Evolutionary conservation across 148 eudicot genomes (phyloP).

Genomic region (Nepenthes mirabilis): DNA sequence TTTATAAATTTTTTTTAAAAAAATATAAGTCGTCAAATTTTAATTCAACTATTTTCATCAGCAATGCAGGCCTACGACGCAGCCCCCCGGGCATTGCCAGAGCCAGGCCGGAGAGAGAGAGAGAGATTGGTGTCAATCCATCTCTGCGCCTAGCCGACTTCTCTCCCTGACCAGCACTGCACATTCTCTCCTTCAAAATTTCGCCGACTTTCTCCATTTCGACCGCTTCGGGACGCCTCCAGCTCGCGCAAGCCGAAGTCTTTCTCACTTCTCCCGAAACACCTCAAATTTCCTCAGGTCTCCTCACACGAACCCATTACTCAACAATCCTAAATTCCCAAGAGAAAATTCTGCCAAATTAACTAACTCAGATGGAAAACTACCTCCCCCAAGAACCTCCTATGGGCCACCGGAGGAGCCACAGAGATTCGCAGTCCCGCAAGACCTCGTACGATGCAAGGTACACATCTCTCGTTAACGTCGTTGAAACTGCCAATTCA

Average conservation of each 20-base stretch:
- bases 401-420: slow-evolving; percentile 78
- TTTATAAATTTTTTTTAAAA: too few species aligned
- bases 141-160: background rate
- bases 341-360: too few species aligned
- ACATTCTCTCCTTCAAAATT: background rate
- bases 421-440: slow-evolving; percentile 40
- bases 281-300: background rate
- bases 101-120: too few species aligned
- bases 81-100: too few species aligned
- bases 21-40: too few species aligned
- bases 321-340: background rate
- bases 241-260: background rate
- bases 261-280: background rate
- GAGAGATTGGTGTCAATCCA: too few species aligned
- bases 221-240: background rate
- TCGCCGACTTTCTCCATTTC: background rate
- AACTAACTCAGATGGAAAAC: background rate
- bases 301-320: background rate
- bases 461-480: slow-evolving; percentile 37
- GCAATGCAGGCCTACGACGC: too few species aligned
- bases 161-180: background rate
- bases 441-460: slow-evolving; percentile 38
- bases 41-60: too few species aligned
- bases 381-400: slow-evolving; percentile 2
- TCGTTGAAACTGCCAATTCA: slow-evolving; percentile 35